Percentiles rank a stretch among this genome's conserved stretches.
phyloP scores from a whole-genome alignment of 352 stramenopile genomes.

The Pythium aristosporum region DNA sequence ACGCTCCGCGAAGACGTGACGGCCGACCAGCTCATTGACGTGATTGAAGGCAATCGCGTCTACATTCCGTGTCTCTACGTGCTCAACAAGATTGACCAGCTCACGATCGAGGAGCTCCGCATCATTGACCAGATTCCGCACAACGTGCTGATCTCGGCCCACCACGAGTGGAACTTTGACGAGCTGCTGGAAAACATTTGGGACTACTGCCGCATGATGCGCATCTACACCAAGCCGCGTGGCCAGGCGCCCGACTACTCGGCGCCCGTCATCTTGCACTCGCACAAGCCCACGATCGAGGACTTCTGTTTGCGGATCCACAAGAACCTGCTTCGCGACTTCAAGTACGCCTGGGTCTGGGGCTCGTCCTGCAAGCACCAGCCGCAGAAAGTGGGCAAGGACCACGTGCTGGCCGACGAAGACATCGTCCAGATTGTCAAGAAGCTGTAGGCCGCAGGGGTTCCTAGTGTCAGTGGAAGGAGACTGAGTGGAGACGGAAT shows the following conservation, averaged over 20 bases:
- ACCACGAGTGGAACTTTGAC: constrained; percentile 98
- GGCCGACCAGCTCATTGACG: constrained; percentile 99
- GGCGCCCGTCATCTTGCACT: constrained; percentile 97
- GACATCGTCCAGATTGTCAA: constrained; percentile 99
- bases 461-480: neutral
- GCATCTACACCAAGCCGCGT: constrained; percentile 98
- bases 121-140: constrained; percentile 98
- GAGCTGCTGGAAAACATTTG: constrained; percentile 96
- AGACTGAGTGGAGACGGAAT: neutral
- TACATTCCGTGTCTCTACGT: constrained; percentile 99
- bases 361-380: constrained; percentile 97
- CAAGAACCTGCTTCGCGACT: constrained; percentile 86
- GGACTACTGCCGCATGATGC: constrained; percentile 98
- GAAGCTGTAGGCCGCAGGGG: constrained; percentile 66
- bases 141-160: constrained; percentile 96
- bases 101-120: constrained; percentile 98
- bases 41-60: constrained; percentile 97
- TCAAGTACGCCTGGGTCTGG: constrained; percentile 98
- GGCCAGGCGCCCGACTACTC: constrained; percentile 95
- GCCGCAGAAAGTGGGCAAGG: constrained; percentile 98
- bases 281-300: constrained; percentile 94
- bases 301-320: constrained; percentile 96
- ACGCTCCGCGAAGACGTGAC: constrained; percentile 95
- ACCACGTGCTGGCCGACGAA: constrained; percentile 97
- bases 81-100: constrained; percentile 99